These are phyloP conservation scores for Atkinsonella texensis DNA, from an alignment of 2,329 filamentous ascomycete species.

Conservation along the genomic window DNA sequence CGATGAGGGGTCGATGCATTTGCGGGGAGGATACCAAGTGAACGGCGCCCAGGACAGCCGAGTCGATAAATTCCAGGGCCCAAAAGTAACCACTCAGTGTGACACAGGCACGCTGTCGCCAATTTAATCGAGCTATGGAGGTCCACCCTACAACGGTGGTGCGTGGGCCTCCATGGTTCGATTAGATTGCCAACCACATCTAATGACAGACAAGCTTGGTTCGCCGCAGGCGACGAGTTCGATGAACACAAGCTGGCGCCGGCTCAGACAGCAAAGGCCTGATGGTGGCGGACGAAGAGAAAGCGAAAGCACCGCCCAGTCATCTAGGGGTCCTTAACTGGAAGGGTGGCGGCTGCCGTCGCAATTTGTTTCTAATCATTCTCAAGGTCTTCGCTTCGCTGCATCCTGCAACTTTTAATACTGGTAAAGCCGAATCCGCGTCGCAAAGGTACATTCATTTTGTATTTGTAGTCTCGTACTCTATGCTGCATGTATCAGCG, in stretches of 20 bases:
- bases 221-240: constrained; percentile 2
- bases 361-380: neutral
- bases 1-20: neutral
- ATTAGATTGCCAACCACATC: no score
- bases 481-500: neutral
- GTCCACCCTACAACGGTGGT: no score
- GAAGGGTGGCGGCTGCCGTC: neutral
- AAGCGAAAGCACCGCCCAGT: no score
- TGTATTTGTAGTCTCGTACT: neutral
- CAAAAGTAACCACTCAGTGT: neutral
- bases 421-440: neutral
- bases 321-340: no score
- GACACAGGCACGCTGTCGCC: neutral
- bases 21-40: neutral
- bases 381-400: neutral
- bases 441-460: neutral
- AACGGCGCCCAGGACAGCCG: neutral
- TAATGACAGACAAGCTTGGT: neutral
- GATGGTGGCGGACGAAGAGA: no score
- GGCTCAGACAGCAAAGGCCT: neutral
- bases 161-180: no score
- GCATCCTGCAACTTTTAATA: neutral
- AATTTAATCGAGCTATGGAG: no score
- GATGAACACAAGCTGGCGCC: neutral
- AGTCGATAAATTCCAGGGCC: neutral